A percentile compares a stretch with the other conserved stretches of the same genome.
phyloP scores from a whole-genome alignment of 371 early-diverging fungal genomes.

The Zopfochytrium polystomum region DNA sequence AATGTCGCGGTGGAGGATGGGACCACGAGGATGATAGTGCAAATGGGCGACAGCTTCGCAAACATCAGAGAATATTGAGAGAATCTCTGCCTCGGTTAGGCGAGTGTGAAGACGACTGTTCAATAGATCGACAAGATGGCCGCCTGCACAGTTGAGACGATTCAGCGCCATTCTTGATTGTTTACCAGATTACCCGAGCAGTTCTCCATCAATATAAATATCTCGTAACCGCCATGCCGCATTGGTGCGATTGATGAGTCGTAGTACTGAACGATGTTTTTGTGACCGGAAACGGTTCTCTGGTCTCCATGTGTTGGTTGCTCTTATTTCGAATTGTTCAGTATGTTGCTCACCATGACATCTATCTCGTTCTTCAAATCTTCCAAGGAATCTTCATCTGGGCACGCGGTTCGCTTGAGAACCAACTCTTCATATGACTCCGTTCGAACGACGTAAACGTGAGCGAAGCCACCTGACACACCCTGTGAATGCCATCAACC shows the following conservation, averaged over 20 bases:
- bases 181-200: slow-evolving; percentile 65
- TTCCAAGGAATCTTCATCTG: slow-evolving; percentile 63
- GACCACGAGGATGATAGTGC: slow-evolving; percentile 62
- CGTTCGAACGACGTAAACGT: slow-evolving; percentile 78
- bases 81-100: slow-evolving; percentile 75
- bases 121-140: slow-evolving; percentile 83
- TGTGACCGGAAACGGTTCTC: slow-evolving; percentile 72
- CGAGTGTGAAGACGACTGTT: slow-evolving; percentile 69
- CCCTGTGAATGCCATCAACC: neutral
- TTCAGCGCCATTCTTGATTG: neutral
- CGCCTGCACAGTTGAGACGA: slow-evolving; percentile 46
- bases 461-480: slow-evolving; percentile 72
- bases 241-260: slow-evolving; percentile 58
- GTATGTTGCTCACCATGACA: slow-evolving; percentile 61
- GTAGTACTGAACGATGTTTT: slow-evolving; percentile 76
- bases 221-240: slow-evolving; percentile 64
- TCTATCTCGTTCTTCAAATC: slow-evolving; percentile 70
- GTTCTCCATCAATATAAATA: slow-evolving; percentile 86
- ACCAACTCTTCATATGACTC: slow-evolving; percentile 52
- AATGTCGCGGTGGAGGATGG: slow-evolving; percentile 74
- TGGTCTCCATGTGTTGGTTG: slow-evolving; percentile 25
- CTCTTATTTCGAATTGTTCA: neutral
- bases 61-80: slow-evolving; percentile 80
- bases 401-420: slow-evolving; percentile 73
- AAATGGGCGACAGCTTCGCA: slow-evolving; percentile 86